Conservation (phyloP, 306 rosid genomes). For the Luffa acutangula region DNA sequence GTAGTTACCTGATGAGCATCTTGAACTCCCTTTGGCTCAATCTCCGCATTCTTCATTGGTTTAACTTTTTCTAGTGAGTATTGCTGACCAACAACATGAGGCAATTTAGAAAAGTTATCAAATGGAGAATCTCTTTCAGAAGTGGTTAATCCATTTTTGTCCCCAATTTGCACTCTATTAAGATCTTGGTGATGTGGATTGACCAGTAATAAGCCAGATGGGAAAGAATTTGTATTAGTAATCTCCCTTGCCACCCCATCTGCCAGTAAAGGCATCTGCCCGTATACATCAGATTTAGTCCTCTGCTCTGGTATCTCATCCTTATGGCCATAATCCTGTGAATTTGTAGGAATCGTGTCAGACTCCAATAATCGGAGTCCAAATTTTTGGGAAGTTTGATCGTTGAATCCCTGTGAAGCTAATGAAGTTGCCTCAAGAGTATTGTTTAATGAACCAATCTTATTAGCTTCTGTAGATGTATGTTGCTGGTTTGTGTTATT, state of each 20-base stretch:
- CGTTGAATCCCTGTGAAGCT: conserved; percentile 13
- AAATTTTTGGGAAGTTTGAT: conserved; percentile 17
- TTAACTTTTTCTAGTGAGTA: conserved; percentile 21
- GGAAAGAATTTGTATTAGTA: conserved; percentile 19
- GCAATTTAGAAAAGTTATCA: conserved; percentile 14
- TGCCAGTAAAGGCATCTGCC: conserved; percentile 13
- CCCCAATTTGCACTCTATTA: conserved; percentile 12
- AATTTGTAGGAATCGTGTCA: conserved; percentile 13
- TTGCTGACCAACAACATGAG: conserved; percentile 18
- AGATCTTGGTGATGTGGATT: conserved; percentile 24
- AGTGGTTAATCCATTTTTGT: conserved; percentile 14
- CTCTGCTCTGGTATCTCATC: conserved; percentile 17
- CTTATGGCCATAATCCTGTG: conserved; percentile 21
- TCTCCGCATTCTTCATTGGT: conserved; percentile 22
- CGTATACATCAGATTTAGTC: conserved; percentile 6
- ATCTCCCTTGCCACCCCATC: conserved; percentile 18
- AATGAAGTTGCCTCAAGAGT: conserved; percentile 16
- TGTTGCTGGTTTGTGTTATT: conserved; percentile 21
- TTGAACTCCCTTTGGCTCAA: conserved; percentile 19
- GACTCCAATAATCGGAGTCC: conserved; percentile 19
- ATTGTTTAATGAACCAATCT: conserved; percentile 14
- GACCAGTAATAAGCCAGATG: conserved; percentile 20
- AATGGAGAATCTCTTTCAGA: conserved; percentile 18
- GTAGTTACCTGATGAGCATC: conserved; percentile 18
- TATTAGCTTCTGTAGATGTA: conserved; percentile 14